Conservation (phyloP, 257 asterid genomes). For the Ballota nigra region DNA sequence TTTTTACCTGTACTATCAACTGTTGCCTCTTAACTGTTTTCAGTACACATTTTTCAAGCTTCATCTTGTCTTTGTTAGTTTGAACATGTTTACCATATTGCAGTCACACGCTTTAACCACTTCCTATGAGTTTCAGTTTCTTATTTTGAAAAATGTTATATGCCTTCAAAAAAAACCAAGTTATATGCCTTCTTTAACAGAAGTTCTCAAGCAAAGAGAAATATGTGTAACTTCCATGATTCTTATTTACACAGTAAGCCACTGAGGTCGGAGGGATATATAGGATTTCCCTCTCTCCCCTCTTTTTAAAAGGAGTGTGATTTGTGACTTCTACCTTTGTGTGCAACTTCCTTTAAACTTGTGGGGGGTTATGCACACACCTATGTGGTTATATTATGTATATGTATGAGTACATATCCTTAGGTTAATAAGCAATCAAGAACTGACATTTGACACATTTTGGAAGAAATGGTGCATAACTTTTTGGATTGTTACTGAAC, state of each 20-base stretch:
- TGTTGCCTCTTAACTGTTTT: neutral
- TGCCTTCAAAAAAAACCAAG: no score
- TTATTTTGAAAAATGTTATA: neutral
- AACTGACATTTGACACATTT: neutral
- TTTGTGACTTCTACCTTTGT: neutral
- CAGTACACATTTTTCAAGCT: neutral
- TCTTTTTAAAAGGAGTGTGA: neutral
- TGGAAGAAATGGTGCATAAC: neutral
- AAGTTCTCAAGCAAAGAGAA: neutral
- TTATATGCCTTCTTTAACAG: neutral
- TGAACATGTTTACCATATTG: constrained; percentile 3
- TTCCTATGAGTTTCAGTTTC: neutral
- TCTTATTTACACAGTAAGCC: neutral
- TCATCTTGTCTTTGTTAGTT: neutral
- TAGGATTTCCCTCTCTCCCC: neutral
- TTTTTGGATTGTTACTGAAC: neutral
- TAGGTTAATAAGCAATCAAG: neutral
- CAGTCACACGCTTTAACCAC: neutral
- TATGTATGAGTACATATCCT: neutral
- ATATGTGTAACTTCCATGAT: neutral
- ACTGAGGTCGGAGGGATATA: no score
- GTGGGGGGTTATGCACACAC: neutral
- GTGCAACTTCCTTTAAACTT: neutral
- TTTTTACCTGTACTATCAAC: neutral
- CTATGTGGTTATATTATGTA: neutral